Percentiles rank a stretch among this genome's conserved stretches.
phyloP scores from a whole-genome alignment of 192 early-diverging fungal species.

The Backusella morwellensis region DNA sequence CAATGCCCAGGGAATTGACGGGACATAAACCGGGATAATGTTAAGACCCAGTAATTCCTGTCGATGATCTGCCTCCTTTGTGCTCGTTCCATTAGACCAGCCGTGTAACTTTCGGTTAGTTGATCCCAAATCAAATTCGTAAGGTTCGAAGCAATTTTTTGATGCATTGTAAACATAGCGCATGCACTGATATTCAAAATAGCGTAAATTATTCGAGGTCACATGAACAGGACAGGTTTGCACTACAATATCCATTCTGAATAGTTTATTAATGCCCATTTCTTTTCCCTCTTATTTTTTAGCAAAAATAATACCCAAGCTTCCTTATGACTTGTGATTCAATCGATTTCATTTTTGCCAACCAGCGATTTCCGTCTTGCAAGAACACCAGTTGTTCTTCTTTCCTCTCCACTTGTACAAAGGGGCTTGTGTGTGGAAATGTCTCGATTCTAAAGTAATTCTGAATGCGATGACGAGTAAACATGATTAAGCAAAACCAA shows the following conservation, averaged over 20 bases:
- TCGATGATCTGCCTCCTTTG: slow-evolving; percentile 49
- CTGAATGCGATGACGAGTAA: slow-evolving; percentile 41
- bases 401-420: slow-evolving; percentile 55
- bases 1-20: slow-evolving; percentile 46
- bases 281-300: not conserved
- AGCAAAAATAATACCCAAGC: slow-evolving; percentile 23
- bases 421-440: slow-evolving; percentile 37
- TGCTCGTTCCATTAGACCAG: slow-evolving; percentile 46
- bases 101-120: slow-evolving; percentile 47
- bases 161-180: slow-evolving; percentile 65
- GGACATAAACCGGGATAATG: slow-evolving; percentile 54
- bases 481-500: slow-evolving; percentile 61
- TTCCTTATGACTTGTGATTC: slow-evolving; percentile 28
- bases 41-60: slow-evolving; percentile 65
- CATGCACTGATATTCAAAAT: slow-evolving; percentile 76
- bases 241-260: slow-evolving; percentile 39
- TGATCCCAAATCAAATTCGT: slow-evolving; percentile 54
- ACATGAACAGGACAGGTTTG: slow-evolving; percentile 39
- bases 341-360: slow-evolving; percentile 31
- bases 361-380: slow-evolving; percentile 44
- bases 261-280: not conserved
- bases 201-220: slow-evolving; percentile 42
- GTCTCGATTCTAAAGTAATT: slow-evolving; percentile 72
- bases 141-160: slow-evolving; percentile 50
- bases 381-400: slow-evolving; percentile 48